Percentiles rank a stretch among this genome's conserved stretches.
Evolutionary conservation across 345 rosid genomes (phyloP).

Genomic region (Gossypium stocksii): DNA sequence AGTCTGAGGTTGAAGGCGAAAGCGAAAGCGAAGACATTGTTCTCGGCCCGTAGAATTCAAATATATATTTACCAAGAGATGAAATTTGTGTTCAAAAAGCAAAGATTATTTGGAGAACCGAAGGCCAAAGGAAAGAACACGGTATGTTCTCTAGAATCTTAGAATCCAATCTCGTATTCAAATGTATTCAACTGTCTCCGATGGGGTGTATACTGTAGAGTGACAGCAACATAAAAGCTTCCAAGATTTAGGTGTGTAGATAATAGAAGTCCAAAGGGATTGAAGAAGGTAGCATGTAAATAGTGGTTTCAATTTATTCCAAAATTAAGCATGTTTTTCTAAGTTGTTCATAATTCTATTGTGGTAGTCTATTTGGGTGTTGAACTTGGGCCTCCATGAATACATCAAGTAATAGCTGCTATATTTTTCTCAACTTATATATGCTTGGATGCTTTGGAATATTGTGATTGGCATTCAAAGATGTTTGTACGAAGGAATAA

Average conservation of each 20-base stretch:
- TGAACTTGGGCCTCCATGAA: too few relatives aligned
- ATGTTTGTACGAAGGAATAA: too few relatives aligned
- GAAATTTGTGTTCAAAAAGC: background rate
- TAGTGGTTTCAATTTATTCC: background rate
- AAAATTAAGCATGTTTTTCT: background rate
- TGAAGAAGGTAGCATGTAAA: constrained; percentile 9
- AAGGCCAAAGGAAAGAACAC: constrained; percentile 25
- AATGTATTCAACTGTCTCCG: background rate
- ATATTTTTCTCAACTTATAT: too few relatives aligned
- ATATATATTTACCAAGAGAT: background rate
- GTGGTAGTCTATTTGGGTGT: background rate
- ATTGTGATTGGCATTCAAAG: too few relatives aligned
- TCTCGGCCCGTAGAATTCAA: background rate
- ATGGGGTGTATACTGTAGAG: constrained; percentile 8
- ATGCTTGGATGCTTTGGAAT: too few relatives aligned
- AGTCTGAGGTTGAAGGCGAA: constrained; percentile 16
- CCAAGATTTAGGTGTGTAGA: background rate
- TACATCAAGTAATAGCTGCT: too few relatives aligned
- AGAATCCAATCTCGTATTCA: background rate
- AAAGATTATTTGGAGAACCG: constrained; percentile 6
- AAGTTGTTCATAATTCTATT: background rate
- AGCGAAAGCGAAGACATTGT: constrained; percentile 1
- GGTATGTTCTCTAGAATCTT: background rate
- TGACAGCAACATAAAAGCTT: constrained; percentile 8
- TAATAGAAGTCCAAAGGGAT: background rate